These are phyloP conservation scores for Metarhizium humberi DNA, from an alignment of 2,329 filamentous ascomycete species.

Conservation along the genomic window DNA sequence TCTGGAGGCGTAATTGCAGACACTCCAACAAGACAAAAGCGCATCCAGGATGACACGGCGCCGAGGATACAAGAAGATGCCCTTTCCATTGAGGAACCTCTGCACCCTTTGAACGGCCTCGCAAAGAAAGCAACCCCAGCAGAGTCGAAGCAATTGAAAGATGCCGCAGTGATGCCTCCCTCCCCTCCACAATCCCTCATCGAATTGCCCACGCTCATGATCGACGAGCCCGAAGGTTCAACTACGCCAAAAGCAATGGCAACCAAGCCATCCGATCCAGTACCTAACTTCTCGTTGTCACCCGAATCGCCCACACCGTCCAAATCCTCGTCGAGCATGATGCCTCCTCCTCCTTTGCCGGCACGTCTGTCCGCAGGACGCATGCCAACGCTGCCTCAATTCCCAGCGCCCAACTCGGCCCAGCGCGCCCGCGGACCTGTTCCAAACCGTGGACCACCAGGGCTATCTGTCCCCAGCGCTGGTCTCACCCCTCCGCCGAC, in stretches of 20 bases:
- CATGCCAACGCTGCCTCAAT: slow-evolving; percentile 29
- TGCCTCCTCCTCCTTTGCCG: slow-evolving; percentile 21
- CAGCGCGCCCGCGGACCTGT: slow-evolving; percentile 36
- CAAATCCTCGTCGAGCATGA: slow-evolving; percentile 13
- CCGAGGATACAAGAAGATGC: slow-evolving; percentile 1
- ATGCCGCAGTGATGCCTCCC: slow-evolving; percentile 29
- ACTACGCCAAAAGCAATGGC: slow-evolving; percentile 42
- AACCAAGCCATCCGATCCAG: slow-evolving; percentile 13
- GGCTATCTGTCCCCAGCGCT: slow-evolving; percentile 21
- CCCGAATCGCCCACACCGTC: slow-evolving; percentile 9
- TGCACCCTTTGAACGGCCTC: neutral
- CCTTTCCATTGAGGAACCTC: too few relatives aligned
- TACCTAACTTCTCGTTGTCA: slow-evolving; percentile 38
- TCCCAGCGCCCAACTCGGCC: slow-evolving; percentile 42
- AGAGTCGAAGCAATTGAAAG: slow-evolving; percentile 18
- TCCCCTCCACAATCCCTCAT: slow-evolving; percentile 24
- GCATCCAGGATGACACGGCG: neutral
- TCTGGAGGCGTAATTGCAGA: slow-evolving; percentile 3
- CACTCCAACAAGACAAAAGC: neutral
- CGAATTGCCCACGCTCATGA: slow-evolving; percentile 14
- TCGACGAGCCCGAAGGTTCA: slow-evolving; percentile 27
- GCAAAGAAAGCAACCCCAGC: slow-evolving; percentile 1
- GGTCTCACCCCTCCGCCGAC: slow-evolving; percentile 48
- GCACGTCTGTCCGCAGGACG: slow-evolving; percentile 20
- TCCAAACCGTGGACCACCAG: slow-evolving; percentile 28